Base-by-base conservation (phyloP, 257 asterid genomes). In the Primulina tabacum region DNA sequence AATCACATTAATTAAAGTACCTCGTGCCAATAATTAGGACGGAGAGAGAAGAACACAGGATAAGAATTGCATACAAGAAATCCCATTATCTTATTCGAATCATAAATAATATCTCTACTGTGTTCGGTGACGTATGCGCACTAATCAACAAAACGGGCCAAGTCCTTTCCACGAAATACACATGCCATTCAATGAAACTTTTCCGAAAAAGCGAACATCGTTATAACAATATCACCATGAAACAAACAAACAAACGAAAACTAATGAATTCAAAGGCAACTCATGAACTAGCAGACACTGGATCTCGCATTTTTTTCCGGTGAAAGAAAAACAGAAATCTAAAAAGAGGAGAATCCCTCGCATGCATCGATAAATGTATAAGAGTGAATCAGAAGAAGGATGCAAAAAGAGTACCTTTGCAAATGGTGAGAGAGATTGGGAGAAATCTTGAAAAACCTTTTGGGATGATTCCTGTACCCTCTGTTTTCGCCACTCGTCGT, bases 391-490 rank as follows among this genome's bases (percentile, higher is more conserved):
- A 0, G n/a, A 40, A 64, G 35, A 67, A 60, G 9, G 60, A 59
- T 64, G 1, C 75, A 14, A 14, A 68, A 68, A 72, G 47, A 26
- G 26, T 21, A 70, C 71, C 79, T 74, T 16, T 7, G 57, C 57
- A 14, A 24, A 18, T 14, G 53, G 3, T 0, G 53, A 43, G n/a
- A 43, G 53, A 14, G 55, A 47, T 47, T 47, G 18, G 55, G 55
- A 47, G 55, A n/a, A 7, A 47, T 47, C n/a, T 47, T 47, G 17
- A 50, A 50, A 17, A 50, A 17, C 57, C 8, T 50, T 14, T 43
- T 38, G 50, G 57, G 21, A 4, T 5, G 57, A 50, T 50, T 17
- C 57, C 8, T 50, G 53, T 8, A 0, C 2, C 2, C 10, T 35
- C 6, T 1, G 18, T 12, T 4, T 16, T 50, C 56, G 57, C 21